Evolutionary conservation across 1,284 basidiomycete species (phyloP), one percentile per base, ranked within the genome.

Genomic region (Lentinus polychrous): DNA sequence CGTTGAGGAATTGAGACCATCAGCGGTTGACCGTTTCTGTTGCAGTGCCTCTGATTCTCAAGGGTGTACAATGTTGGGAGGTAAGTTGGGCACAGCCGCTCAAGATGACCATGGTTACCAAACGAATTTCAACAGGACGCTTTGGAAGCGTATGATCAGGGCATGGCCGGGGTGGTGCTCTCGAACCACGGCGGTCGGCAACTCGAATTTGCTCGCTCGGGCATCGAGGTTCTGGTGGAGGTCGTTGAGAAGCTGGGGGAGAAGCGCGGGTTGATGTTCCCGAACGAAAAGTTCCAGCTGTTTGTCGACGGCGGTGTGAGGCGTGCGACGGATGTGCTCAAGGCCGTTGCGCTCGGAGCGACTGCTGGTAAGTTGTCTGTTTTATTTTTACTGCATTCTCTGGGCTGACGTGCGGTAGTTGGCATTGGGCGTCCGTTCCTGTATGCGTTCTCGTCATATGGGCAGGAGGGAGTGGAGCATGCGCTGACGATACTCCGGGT

Each of bases 111-210:
- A 39, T 45, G 34, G 41, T 11, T 27, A 33, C 45, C 15, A 20
- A 27, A 4, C 10, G 15, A 27, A 27, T 27, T 10, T 2, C 24
- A n/a, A 20, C 48, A 83, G 78, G 93, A 97, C 63, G 90, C 91
- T 0, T 75, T 97, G 0, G 72, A 83, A 58, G 94, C 94, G 2
- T 93, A 92, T 57, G 93, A 97, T 58, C 68, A 70, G 0, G 89
- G 90, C 4, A 68, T 88, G 38, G 81, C 83, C 2, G 94, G 94
- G 7, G 79, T 95, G 43, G 94, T 96, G 2, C 77, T 93, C 23
- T 91, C 89, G 7, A 96, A 96, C 63, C 93, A 96, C 60, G 92
- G 91, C 27, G 92, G 94, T 34, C 83, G 94, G 6, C 93, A 96
- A 66, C 75, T 95, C 42, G 94, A 98, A 61, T 93, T 91, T 60